Evolutionary conservation across 2,329 filamentous ascomycete genomes (phyloP), one percentile per base, ranked within the genome.

Genomic region (Chaetomiaceae sp.): DNA sequence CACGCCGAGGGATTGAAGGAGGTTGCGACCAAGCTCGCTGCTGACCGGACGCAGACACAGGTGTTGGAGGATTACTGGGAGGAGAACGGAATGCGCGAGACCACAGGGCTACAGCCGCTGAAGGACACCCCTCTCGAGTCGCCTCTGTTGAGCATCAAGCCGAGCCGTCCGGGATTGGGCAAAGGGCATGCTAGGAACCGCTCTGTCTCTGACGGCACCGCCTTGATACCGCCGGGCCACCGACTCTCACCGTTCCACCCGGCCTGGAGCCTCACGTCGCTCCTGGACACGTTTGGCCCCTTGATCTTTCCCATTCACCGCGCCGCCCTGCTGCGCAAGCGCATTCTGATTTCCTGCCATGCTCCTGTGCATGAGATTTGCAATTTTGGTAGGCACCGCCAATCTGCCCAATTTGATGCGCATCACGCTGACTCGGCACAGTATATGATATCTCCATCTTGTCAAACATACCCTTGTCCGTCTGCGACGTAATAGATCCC

Each of bases 371-470:
- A 91, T 65, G 75, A 83, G 61, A 80, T 83, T 48, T 97, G 92
- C 72, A 89, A 96, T 68, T 95, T 91, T 75, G 90, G 91, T 96
- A 74, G 41, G 73, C 62, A 10, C 12, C 13, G 5, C 13, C 5
- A 14, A 10, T 14, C 16, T 21, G 4, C 13, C 2, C 39, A 9
- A 9, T 27, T 5, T 10, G 12, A n/a, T 14, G 10, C 19, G 14
- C 14, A 4, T 10, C 9, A n/a, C 10, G 20, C 55, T 58, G 20
- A 61, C 43, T 35, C 19, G 7, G 25, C 17, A 7, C 27, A 92
- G 93, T 97, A 55, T 99, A 97, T 70, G 83, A 93, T 66, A 80
- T 97, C 45, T 96, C 92, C n/a, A 79, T 97, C 48, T 76, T 99
- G 30, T 90, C 91, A 39, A 95, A 90, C 60, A 85, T 97, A 38